Evolutionary conservation across 2,329 filamentous ascomycete genomes (phyloP).

Genomic region (Xylaria hypoxylon): DNA sequence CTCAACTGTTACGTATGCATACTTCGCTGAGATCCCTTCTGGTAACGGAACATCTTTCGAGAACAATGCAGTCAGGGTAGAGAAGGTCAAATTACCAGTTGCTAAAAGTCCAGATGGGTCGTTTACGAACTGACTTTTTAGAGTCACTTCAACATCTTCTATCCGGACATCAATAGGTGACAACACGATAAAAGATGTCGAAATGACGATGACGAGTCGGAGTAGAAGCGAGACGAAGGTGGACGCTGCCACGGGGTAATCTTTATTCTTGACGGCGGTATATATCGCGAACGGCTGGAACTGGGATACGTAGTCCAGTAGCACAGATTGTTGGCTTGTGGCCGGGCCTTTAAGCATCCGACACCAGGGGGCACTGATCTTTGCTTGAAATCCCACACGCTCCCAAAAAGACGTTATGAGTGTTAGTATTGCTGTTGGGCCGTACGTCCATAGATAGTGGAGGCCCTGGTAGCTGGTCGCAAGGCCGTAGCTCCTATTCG

Average conservation of each 20-base stretch:
- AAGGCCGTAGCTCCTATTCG: conserved; percentile 23
- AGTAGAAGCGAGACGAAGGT: neutral
- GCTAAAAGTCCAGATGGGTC: neutral
- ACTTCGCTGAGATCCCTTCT: conserved; percentile 1
- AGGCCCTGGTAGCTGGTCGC: neutral
- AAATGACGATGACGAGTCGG: neutral
- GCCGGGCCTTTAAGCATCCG: conserved; percentile 11
- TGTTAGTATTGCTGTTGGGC: conserved; percentile 55
- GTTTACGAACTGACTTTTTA: conserved; percentile 2
- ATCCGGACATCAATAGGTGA: neutral
- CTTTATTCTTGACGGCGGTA: conserved; percentile 16
- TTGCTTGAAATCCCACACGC: conserved; percentile 30
- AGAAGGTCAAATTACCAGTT: neutral
- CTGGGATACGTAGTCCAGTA: conserved; percentile 31
- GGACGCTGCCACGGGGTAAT: conserved; percentile 7
- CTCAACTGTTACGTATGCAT: conserved; percentile 7
- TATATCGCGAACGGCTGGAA: conserved; percentile 14
- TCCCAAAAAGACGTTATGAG: conserved; percentile 21
- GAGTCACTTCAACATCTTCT: conserved; percentile 8
- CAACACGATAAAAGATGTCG: conserved; percentile 10
- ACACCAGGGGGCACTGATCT: conserved; percentile 25
- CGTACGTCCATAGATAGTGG: conserved; percentile 33
- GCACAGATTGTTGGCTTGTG: conserved; percentile 4
- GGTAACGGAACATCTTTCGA: conserved; percentile 6
- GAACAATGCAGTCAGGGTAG: conserved; percentile 1